Conservation (phyloP, 1,284 basidiomycete species). For the Boletellus deceptivus region DNA sequence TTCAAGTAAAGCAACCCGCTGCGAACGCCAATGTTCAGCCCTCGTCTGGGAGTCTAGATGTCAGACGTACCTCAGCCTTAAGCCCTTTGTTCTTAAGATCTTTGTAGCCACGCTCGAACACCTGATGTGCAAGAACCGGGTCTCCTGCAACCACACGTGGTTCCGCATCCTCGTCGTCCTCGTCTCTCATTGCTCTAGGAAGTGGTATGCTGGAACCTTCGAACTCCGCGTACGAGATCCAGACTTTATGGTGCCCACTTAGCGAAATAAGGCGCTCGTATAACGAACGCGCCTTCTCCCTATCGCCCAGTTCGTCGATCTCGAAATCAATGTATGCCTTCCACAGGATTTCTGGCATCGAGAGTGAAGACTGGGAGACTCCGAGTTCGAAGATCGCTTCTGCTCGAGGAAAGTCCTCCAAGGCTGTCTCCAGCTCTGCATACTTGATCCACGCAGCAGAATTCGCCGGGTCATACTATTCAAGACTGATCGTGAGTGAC, state of each 20-base stretch:
- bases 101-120: conserved; percentile 86
- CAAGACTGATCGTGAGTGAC: conserved; percentile 3
- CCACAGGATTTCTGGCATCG: conserved; percentile 99
- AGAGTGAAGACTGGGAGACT: conserved; percentile 84
- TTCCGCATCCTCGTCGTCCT: conserved; percentile 66
- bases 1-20: conserved; percentile 87
- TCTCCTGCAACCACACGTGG: conserved; percentile 71
- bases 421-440: conserved; percentile 90
- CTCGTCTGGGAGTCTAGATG: neutral
- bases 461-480: conserved; percentile 83
- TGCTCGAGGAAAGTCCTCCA: conserved; percentile 90
- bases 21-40: conserved; percentile 7
- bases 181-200: conserved; percentile 65
- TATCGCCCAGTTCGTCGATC: conserved; percentile 86
- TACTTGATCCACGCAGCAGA: conserved; percentile 96
- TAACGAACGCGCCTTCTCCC: conserved; percentile 79
- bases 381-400: conserved; percentile 96
- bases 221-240: conserved; percentile 80
- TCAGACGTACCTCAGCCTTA: conserved; percentile 77
- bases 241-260: conserved; percentile 94
- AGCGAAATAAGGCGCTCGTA: conserved; percentile 88
- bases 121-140: conserved; percentile 62
- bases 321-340: conserved; percentile 98
- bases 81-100: conserved; percentile 77
- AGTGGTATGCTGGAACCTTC: conserved; percentile 69